Base-by-base conservation (phyloP, 176 grass and related monocot genomes). In the Dendrocalamus sinicus region DNA sequence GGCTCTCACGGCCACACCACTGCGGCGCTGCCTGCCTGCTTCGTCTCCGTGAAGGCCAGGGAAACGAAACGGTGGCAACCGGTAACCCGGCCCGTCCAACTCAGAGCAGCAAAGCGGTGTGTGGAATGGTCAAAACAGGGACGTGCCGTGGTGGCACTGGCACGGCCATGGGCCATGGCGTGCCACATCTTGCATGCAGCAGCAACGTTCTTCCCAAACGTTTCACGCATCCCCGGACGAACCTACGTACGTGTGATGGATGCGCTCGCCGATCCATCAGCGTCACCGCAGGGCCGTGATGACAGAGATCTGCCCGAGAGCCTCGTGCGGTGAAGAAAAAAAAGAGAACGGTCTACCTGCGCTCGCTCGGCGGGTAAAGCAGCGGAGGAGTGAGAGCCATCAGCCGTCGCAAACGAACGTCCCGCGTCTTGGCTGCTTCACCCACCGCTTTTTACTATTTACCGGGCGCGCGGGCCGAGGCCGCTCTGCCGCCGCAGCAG, bases 401-500 rank as follows among this genome's bases (percentile, higher is more conserved):
- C 67, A 8, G 41, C 26, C 81, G 12, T 48, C 81, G 35, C 54
- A 17, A 10, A 6, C 26, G 12, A 10, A 6, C 26, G 26, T 9
- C 80, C 22, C 51, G 52, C 20, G 52, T 6, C 67, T 3, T 15
- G 46, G 16, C 19, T 3, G 9, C 2, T 43, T 48, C 50, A 61
- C 81, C 59, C 8, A 51, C 44, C 9, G 14, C 63, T 12, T 78
- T 70, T 85, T 28, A 78, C 84, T 71, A 45, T 78, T 78, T 45
- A 43, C 40, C 64, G 74, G 83, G 37, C 40, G 40, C 17, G 65
- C 45, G 74, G 83, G 51, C 24, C 53, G 16, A 2, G 17, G 19
- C 51, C 28, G 53, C 66, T 70, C 66, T 86, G 84, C 66, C 24
- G 76, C 51, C 40, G 86, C 86, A 76, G 68, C 87, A 73, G 81